Evolutionary conservation across 352 stramenopile species (phyloP), one percentile per base, ranked within the genome.

Genomic region (Pythium graminicola): DNA sequence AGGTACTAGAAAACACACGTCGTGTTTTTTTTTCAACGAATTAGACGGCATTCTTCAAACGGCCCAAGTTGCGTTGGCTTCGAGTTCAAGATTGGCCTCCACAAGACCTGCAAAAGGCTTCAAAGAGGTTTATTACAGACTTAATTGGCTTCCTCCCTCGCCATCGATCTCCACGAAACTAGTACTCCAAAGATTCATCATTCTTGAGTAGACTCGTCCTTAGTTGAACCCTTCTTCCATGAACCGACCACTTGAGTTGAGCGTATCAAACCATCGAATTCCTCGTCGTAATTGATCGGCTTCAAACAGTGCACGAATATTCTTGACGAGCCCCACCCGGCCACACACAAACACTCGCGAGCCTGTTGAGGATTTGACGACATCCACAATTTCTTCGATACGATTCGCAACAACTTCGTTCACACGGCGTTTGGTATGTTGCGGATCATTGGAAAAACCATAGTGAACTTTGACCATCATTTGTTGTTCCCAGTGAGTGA

Each of bases 21-120:
- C 67, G 65, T 7, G 75, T 92, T 1, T 93, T 93, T 40, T 93
- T 91, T 45, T 54, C 55, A n/a, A n/a, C n/a, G n/a, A n/a, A n/a
- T n/a, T n/a, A n/a, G n/a, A n/a, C n/a, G n/a, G n/a, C n/a, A n/a
- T n/a, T n/a, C n/a, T n/a, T n/a, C n/a, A n/a, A n/a, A n/a, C n/a
- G n/a, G n/a, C n/a, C n/a, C n/a, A n/a, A n/a, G n/a, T n/a, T n/a
- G n/a, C n/a, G n/a, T n/a, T n/a, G n/a, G n/a, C n/a, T n/a, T n/a
- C n/a, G n/a, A n/a, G n/a, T n/a, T n/a, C n/a, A n/a, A n/a, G n/a
- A n/a, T n/a, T n/a, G n/a, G n/a, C n/a, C n/a, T n/a, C n/a, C n/a
- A n/a, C n/a, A n/a, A n/a, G n/a, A n/a, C n/a, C n/a, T n/a, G n/a
- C n/a, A n/a, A n/a, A n/a, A n/a, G n/a, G n/a, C n/a, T n/a, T n/a